Evolutionary conservation across 768 basidiomycete genomes (phyloP).

Genomic region (Rhizopogon salebrosus): DNA sequence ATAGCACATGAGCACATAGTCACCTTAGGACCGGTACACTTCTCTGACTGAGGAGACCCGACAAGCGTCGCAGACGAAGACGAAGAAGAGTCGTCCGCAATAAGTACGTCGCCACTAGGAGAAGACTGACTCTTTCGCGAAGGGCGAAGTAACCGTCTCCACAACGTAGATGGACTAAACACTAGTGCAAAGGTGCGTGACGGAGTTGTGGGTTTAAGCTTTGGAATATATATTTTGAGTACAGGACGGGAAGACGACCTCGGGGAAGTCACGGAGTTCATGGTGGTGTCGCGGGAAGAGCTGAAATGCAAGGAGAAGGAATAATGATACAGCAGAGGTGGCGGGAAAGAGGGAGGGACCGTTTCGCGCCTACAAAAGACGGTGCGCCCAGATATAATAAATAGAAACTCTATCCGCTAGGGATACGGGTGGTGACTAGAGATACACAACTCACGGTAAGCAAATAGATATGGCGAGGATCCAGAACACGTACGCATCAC

Average conservation of each 20-base stretch:
- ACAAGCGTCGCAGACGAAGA: constrained; percentile 1
- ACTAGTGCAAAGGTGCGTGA: neutral
- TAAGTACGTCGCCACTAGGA: neutral
- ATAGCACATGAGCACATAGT: neutral
- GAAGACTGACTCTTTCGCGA: neutral
- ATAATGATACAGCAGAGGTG: neutral
- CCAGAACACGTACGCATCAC: neutral
- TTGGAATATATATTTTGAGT: neutral
- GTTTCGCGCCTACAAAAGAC: neutral
- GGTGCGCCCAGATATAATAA: neutral
- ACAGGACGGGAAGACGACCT: neutral
- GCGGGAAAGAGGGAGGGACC: neutral
- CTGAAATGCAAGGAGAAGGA: neutral
- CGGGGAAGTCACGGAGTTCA: neutral
- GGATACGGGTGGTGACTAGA: neutral
- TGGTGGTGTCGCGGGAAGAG: neutral
- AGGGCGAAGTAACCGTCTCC: constrained; percentile 11
- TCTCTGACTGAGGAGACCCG: constrained; percentile 6
- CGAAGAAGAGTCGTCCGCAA: constrained; percentile 1
- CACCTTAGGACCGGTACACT: constrained; percentile 15
- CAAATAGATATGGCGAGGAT: too few species aligned
- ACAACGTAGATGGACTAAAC: constrained; percentile 12
- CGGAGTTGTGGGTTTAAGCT: neutral
- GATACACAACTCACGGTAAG: too few species aligned
- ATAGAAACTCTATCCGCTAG: neutral